A percentile compares a stretch with the other conserved stretches of the same genome.
phyloP scores from a whole-genome alignment of 2,329 filamentous ascomycete genomes.

The Hymenoscyphus occultus region DNA sequence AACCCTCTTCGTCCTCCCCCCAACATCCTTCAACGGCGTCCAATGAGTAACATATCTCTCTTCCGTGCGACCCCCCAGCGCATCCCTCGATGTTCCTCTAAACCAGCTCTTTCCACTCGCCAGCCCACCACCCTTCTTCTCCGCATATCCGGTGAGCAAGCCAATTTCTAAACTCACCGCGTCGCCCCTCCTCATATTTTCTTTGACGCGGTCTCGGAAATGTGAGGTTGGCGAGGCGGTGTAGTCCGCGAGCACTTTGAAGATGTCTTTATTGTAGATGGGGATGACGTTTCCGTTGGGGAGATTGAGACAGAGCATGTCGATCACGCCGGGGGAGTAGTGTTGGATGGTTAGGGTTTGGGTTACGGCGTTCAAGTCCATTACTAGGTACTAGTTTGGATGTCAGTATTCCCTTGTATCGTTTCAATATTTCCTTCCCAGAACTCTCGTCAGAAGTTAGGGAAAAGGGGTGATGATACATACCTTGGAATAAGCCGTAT shows the following conservation, averaged over 20 bases:
- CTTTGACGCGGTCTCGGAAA: slow-evolving; percentile 45
- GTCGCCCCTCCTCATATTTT: slow-evolving; percentile 28
- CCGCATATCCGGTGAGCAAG: slow-evolving; percentile 28
- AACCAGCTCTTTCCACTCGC: slow-evolving; percentile 18
- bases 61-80: slow-evolving; percentile 22
- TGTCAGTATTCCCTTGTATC: background rate
- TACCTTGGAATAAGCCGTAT: slow-evolving; percentile 45
- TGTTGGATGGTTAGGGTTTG: slow-evolving; percentile 43
- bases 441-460: background rate
- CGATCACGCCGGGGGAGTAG: slow-evolving; percentile 46
- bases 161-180: slow-evolving; percentile 34
- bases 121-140: slow-evolving; percentile 20
- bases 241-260: slow-evolving; percentile 51
- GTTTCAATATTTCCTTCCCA: background rate
- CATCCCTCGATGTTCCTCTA: background rate
- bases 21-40: slow-evolving; percentile 44
- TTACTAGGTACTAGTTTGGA: slow-evolving; percentile 38
- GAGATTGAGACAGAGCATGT: slow-evolving; percentile 45
- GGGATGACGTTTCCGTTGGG: slow-evolving; percentile 36
- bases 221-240: slow-evolving; percentile 34
- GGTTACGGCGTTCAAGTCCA: slow-evolving; percentile 34
- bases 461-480: background rate
- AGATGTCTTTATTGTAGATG: slow-evolving; percentile 50
- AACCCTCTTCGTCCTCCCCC: slow-evolving; percentile 34
- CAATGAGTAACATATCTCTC: slow-evolving; percentile 39